Evolutionary conservation across 495 filamentous ascomycete species (phyloP).

Genomic region (Hypoxylon fragiforme): DNA sequence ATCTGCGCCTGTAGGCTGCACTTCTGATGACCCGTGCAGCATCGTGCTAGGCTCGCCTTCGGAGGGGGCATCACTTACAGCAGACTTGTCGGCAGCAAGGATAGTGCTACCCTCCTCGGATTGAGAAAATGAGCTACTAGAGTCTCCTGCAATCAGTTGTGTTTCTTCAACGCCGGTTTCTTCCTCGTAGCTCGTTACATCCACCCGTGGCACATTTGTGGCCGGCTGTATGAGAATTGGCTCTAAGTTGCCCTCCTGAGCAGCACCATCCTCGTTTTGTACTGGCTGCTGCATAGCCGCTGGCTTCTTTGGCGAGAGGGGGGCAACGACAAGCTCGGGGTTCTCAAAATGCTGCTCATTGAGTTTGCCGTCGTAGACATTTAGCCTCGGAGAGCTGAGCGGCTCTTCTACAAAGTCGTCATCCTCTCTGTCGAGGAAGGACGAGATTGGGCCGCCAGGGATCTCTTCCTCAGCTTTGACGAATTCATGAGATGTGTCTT

Average conservation of each 20-base stretch:
- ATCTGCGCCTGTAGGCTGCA: background rate
- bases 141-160: background rate
- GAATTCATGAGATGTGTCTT: conserved; percentile 59
- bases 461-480: conserved; percentile 53
- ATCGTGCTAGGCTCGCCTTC: background rate
- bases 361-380: conserved; percentile 45
- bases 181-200: too few relatives aligned
- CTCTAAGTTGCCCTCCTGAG: too few relatives aligned
- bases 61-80: background rate
- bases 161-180: too few relatives aligned
- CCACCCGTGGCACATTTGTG: too few relatives aligned
- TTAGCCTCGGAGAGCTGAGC: conserved; percentile 59
- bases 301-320: conserved; percentile 54
- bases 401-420: conserved; percentile 75
- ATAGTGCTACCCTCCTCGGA: background rate
- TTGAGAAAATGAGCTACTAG: background rate
- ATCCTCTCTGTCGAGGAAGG: conserved; percentile 58
- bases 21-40: background rate
- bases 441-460: conserved; percentile 36
- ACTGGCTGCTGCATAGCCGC: conserved; percentile 5
- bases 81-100: background rate
- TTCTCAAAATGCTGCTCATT: conserved; percentile 46
- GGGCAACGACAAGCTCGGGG: conserved; percentile 50
- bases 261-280: background rate
- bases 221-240: background rate